Evolutionary conservation across 2,329 filamentous ascomycete genomes (phyloP), one percentile per base, ranked within the genome.

Genomic region (Xylariales sp.): DNA sequence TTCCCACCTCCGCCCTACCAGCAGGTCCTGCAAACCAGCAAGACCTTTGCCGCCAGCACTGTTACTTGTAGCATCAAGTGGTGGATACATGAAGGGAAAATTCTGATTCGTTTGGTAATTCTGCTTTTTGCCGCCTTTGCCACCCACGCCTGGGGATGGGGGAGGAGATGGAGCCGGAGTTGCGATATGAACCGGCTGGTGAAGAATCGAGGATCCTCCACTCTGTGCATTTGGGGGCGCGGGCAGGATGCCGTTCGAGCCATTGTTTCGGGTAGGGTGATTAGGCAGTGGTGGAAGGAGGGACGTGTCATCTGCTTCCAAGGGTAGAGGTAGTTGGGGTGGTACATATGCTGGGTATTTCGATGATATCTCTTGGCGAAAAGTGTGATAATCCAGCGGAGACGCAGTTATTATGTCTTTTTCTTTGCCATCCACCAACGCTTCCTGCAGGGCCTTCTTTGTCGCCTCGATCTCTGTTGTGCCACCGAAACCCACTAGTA

Each of bases 41-140:
- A 76, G 78, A 11, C 90, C 90, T 57, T 95, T 96, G 1, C 91
- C 91, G 35, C 93, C 91, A 25, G 91, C 82, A 50, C 84, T 86
- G 56, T 95, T 95, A 62, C 89, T 95, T 17, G 81, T 83, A 44
- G 83, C 83, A 61, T 96, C 91, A 14, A 96, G 69, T 2, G 93
- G 93, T 2, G 93, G 93, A 51, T 98, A 98, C 66, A 98, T 81
- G 56, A 98, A 97, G 0, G 93, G 93, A 48, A 98, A 97, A 56
- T 96, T 93, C 53, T 98, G 93, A 55, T 98, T 98, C 0, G 93
- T 98, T 60, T 98, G 93, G 54, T 98, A 98, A 51, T 97, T 98
- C 55, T 98, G 93, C 58, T 98, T 98, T 70, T 98, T 98, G 1
- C 85, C 90, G 37, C 86, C 88, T 60, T 97, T 98, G 1, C 89